A percentile compares a stretch with the other conserved stretches of the same genome.
phyloP scores from a whole-genome alignment of 495 filamentous ascomycete species.

The Aspergillus indologenus region DNA sequence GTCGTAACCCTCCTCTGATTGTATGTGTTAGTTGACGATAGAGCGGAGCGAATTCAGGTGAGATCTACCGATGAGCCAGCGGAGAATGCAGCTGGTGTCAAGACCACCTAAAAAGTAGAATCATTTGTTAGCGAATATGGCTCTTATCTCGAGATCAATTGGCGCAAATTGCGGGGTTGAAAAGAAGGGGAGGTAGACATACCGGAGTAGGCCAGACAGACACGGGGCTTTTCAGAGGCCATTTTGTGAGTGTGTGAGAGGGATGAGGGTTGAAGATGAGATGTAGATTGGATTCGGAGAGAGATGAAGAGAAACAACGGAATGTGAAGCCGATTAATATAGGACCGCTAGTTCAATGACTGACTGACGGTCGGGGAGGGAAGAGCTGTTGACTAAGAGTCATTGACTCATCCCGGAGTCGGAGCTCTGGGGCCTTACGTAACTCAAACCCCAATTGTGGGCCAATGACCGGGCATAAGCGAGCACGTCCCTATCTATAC shows the following conservation, averaged over 20 bases:
- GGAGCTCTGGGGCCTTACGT: constrained; percentile 2
- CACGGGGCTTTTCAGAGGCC: constrained; percentile 18
- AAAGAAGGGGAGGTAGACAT: background rate
- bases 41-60: background rate
- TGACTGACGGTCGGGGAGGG: background rate
- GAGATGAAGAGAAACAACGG: background rate
- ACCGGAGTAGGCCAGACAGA: constrained; percentile 20
- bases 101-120: constrained; percentile 12
- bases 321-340: background rate
- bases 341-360: background rate
- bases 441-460: background rate
- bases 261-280: background rate
- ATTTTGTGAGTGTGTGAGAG: constrained; percentile 6
- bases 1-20: constrained; percentile 18
- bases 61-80: constrained; percentile 17
- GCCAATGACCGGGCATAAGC: constrained; percentile 3
- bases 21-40: constrained; percentile 2
- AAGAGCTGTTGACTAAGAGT: background rate
- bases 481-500: background rate
- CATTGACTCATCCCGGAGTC: constrained; percentile 5
- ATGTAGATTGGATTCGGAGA: background rate
- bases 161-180: background rate
- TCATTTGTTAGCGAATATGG: background rate
- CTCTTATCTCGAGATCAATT: background rate
- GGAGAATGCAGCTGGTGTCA: constrained; percentile 19